Conservation (phyloP, 1,284 basidiomycete species). For the Trametes pubescens region DNA sequence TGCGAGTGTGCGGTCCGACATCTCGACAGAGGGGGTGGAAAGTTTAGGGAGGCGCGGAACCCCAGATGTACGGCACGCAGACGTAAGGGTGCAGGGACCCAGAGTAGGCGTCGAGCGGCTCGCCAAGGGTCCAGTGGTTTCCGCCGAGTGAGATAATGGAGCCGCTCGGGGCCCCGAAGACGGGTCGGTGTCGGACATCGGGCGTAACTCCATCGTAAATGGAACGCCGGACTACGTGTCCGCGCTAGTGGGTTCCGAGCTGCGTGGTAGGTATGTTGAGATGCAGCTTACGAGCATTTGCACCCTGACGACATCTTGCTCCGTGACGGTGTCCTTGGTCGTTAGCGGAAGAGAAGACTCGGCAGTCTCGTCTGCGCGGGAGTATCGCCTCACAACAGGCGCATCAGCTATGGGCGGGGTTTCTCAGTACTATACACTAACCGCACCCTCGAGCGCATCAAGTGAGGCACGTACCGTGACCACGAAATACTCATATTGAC, state of each 20-base stretch:
- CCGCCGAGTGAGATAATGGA: too few species aligned
- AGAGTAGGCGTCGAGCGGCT: too few species aligned
- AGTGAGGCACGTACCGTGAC: constrained; percentile 1
- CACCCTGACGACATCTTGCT: neutral
- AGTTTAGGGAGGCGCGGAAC: too few species aligned
- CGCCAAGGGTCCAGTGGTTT: too few species aligned
- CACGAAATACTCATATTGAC: neutral
- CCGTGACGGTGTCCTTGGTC: too few species aligned
- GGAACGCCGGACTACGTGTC: neutral
- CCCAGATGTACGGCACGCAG: too few species aligned
- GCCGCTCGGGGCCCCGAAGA: too few species aligned
- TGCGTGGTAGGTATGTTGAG: neutral
- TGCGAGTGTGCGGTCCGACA: too few species aligned
- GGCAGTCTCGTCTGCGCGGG: neutral
- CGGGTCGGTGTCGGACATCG: too few species aligned
- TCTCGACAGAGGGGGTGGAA: too few species aligned
- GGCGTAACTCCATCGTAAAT: too few species aligned
- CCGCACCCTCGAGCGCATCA: neutral
- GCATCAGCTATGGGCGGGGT: neutral
- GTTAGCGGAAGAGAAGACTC: neutral
- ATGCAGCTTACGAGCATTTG: neutral
- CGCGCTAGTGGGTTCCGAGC: neutral
- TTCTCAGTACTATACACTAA: neutral
- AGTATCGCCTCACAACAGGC: constrained; percentile 1
- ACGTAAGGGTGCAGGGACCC: too few species aligned